Evolutionary conservation across 345 rosid genomes (phyloP), one percentile per base, ranked within the genome.

Genomic region (Garcia nutans): DNA sequence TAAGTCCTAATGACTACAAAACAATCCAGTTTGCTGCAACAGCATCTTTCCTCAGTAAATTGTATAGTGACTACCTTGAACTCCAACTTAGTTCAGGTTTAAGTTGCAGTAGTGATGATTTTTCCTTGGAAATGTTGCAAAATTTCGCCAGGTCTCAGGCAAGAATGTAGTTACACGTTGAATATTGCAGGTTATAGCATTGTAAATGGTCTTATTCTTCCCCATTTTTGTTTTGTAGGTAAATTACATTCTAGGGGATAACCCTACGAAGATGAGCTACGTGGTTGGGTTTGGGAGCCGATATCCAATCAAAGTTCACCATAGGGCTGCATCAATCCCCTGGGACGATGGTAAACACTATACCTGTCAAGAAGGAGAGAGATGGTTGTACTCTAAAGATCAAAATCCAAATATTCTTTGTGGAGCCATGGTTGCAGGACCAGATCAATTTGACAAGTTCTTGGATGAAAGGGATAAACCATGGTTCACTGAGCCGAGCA

Each of bases 31-130:
- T 79, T 70, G 90, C 90, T 24, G 91, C 91, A 56, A 82, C 84
- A 1, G 87, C 92, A 61, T 84, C 92, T 64, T 90, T 89, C 64
- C 85, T 88, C 10, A 78, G 84, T 73, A 90, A 85, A 80, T 73
- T 90, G 58, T 89, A 87, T 79, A 79, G 83, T 15, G 91, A 90
- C 84, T 87, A 87, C 77, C 89, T 87, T 64, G 66, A 84, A 64
- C 84, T 89, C 44, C 71, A 83, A 57, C 72, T 52, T 1, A 82
- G 75, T 50, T 78, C 85, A 0, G 89, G 90, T 45, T 76, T 78
- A 47, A 79, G 54, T 77, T 89, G 90, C 68, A 65, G 59, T 26
- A 41, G 44, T n/a, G 72, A 64, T 50, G 77, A 77, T 19, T 82
- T 83, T 74, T 84, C 89, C 8, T 71, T 78, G 49, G 64, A 82